Percentiles rank a stretch among this genome's conserved stretches.
These are phyloP conservation scores for Volvox reticuliferus DNA, from an alignment of 139 green algal genomes.

Conservation along the genomic window DNA sequence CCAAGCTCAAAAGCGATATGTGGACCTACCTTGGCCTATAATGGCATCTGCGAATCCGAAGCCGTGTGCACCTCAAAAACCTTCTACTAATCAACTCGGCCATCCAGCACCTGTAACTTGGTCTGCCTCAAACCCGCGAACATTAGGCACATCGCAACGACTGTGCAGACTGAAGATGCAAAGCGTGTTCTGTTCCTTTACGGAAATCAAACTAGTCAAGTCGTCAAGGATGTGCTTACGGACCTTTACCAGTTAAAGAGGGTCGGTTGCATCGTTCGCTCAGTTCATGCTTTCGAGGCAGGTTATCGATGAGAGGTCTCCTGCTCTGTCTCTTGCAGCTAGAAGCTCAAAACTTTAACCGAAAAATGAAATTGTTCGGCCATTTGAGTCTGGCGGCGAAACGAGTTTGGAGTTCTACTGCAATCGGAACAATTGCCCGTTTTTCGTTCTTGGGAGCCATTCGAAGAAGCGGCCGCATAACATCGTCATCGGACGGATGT, in stretches of 20 bases:
- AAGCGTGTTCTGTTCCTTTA: conserved; percentile 80
- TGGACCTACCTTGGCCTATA: no score
- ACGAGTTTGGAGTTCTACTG: conserved; percentile 81
- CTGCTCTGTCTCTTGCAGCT: conserved; percentile 51
- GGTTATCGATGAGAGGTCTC: no score
- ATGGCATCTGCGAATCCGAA: no score
- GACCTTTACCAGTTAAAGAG: conserved; percentile 88
- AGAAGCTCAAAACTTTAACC: conserved; percentile 80
- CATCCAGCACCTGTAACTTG: no score
- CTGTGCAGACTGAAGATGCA: conserved; percentile 82
- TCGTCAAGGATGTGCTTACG: conserved; percentile 79
- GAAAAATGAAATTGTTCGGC: conserved; percentile 88
- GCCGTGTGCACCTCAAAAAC: no score
- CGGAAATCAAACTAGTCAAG: conserved; percentile 80
- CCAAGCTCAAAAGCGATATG: no score
- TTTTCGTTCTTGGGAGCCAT: conserved; percentile 91
- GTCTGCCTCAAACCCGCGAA: no score
- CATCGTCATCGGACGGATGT: conserved; percentile 93
- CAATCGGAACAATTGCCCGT: conserved; percentile 73
- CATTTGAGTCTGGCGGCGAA: conserved; percentile 93
- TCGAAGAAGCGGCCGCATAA: conserved; percentile 98
- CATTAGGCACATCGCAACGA: background rate
- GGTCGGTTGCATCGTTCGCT: conserved; percentile 68
- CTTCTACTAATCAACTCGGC: no score
- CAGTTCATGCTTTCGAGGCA: background rate